Conservation (phyloP, 2,329 filamentous ascomycete genomes). For the Escovopsis sp. region DNA sequence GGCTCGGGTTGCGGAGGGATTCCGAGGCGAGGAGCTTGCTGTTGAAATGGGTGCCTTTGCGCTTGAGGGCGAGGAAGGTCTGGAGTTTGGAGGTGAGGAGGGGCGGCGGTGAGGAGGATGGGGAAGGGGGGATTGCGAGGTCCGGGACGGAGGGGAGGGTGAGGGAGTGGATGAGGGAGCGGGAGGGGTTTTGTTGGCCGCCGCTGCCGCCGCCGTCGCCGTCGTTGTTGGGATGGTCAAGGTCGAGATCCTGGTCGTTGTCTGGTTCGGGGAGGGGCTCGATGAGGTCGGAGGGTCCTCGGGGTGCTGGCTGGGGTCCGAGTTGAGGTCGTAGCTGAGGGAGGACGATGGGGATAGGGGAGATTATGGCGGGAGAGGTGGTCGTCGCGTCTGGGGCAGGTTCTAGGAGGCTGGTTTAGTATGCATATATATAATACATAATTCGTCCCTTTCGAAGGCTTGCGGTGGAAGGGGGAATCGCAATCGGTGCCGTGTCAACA, state of each 20-base stretch:
- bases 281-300: too few species aligned
- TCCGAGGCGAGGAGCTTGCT: conserved; percentile 50
- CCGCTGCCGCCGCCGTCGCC: too few species aligned
- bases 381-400: too few species aligned
- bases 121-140: conserved; percentile 60
- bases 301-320: conserved; percentile 12
- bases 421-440: too few species aligned
- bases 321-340: conserved; percentile 13
- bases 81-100: conserved; percentile 50
- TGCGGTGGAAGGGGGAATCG: too few species aligned
- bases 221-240: too few species aligned
- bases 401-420: too few species aligned
- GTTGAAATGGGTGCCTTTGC: conserved; percentile 65
- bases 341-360: conserved; percentile 29
- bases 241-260: background rate
- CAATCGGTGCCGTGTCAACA: too few species aligned
- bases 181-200: conserved; percentile 23
- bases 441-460: too few species aligned
- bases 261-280: too few species aligned
- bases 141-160: conserved; percentile 60
- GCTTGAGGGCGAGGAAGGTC: conserved; percentile 63
- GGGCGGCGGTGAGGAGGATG: conserved; percentile 42
- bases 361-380: too few species aligned
- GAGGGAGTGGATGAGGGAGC: conserved; percentile 51
- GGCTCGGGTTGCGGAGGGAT: conserved; percentile 54